These are phyloP conservation scores for Favolaschia claudopus DNA, from an alignment of 768 basidiomycete species.

Conservation along the genomic window DNA sequence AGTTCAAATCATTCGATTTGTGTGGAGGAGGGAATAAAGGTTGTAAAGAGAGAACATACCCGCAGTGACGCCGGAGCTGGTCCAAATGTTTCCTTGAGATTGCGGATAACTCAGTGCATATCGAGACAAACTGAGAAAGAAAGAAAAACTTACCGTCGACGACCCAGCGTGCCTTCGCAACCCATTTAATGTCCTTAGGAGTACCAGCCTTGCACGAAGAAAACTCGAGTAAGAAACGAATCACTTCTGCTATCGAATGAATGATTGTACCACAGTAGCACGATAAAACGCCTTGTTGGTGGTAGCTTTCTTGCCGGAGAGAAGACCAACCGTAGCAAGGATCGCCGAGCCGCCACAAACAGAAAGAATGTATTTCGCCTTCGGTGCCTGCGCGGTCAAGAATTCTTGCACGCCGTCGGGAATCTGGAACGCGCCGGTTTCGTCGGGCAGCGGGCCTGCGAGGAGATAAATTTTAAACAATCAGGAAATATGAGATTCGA, in stretches of 20 bases:
- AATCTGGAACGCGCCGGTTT: neutral
- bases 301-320: constrained; percentile 44
- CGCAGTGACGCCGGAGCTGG: no score
- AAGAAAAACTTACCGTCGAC: constrained; percentile 40
- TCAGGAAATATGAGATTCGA: neutral
- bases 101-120: constrained; percentile 33
- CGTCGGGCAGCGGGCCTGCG: constrained; percentile 15
- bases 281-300: constrained; percentile 44
- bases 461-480: no score
- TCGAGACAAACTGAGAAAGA: no score
- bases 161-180: constrained; percentile 45
- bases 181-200: constrained; percentile 39
- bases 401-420: constrained; percentile 29
- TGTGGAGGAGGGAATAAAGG: no score
- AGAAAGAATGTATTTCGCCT: constrained; percentile 40
- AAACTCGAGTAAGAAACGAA: neutral
- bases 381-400: constrained; percentile 34
- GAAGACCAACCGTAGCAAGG: constrained; percentile 40
- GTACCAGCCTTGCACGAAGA: constrained; percentile 21
- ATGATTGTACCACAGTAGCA: constrained; percentile 31
- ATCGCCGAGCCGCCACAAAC: constrained; percentile 43
- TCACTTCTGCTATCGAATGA: neutral
- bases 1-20: no score
- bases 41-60: no score
- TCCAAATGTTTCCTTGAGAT: neutral